Conservation (phyloP, 495 filamentous ascomycete species). For the Penicillium tannophilum region DNA sequence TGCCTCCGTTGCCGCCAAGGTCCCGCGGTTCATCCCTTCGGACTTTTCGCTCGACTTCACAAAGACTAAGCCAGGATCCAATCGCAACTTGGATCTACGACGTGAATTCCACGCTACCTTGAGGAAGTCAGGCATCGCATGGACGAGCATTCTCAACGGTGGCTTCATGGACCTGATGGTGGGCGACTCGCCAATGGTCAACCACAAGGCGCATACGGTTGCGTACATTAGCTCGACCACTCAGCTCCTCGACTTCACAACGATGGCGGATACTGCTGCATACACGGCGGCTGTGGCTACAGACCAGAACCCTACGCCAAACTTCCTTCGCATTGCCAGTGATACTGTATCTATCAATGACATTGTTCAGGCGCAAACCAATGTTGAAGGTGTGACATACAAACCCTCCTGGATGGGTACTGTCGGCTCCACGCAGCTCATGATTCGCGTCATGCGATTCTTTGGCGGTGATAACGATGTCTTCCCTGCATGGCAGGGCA, state of each 20-base stretch:
- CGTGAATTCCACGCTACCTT: slow-evolving; percentile 14
- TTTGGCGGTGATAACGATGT: slow-evolving; percentile 16
- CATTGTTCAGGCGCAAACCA: slow-evolving; percentile 16
- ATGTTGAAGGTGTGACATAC: slow-evolving; percentile 13
- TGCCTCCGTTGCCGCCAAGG: slow-evolving; percentile 15
- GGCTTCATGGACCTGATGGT: slow-evolving; percentile 17
- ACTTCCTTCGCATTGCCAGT: slow-evolving; percentile 19
- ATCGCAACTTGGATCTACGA: slow-evolving; percentile 16
- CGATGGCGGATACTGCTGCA: slow-evolving; percentile 16
- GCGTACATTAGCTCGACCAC: slow-evolving; percentile 10
- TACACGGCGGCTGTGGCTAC: slow-evolving; percentile 18
- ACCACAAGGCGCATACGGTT: slow-evolving; percentile 13
- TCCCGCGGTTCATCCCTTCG: slow-evolving; percentile 15
- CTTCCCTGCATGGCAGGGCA: slow-evolving; percentile 15
- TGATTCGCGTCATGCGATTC: slow-evolving; percentile 9
- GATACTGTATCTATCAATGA: slow-evolving; percentile 8
- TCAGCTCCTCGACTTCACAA: slow-evolving; percentile 15
- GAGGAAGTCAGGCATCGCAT: slow-evolving; percentile 13
- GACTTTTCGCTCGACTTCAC: slow-evolving; percentile 20
- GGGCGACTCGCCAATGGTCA: slow-evolving; percentile 15
- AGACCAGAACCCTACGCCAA: slow-evolving; percentile 14
- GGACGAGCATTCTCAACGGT: slow-evolving; percentile 20
- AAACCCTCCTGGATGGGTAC: slow-evolving; percentile 15
- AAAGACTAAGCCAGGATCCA: slow-evolving; percentile 15
- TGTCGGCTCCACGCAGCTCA: slow-evolving; percentile 3